Evolutionary conservation across 1,139 yeast species (phyloP), one percentile per base, ranked within the genome.

Genomic region (Candida mesenterica): DNA sequence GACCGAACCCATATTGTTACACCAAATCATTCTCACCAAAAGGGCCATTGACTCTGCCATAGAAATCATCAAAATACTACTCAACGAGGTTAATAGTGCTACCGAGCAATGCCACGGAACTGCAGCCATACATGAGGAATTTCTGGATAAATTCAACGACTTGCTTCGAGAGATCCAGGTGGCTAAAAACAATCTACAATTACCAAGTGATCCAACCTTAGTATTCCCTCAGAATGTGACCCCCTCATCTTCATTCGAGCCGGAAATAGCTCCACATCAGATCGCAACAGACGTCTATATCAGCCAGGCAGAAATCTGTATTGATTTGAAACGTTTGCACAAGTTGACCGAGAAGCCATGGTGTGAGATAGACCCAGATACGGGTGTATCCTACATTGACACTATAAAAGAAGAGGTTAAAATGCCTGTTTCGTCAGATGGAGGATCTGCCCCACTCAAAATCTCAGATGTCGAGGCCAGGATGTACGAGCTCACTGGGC

Each of bases 241-340:
- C 1, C 48, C 55, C 0, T 38, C 52, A 0, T 37, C 43, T 9
- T 31, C 42, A 20, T 70, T 67, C 41, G 62, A 61, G 29, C 75
- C 75, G 2, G 56, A 48, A 15, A 51, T 70, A 15, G 17, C 12
- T 15, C 53, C 62, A 5, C 44, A 52, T 4, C 53, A 53, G 24
- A 48, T 66, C 9, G 55, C 74, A 4, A 46, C 69, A 15, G 76
- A 70, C 40, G 42, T 68, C 24, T 70, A 70, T 43, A 53, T 70
- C 30, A 64, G 62, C 40, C 75, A 68, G 51, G 73, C 74, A 1
- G 75, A 69, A 44, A 52, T 70, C 5, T 69, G 75, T 40, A 47
- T 70, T 1, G 76, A 70, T 42, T 46, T 70, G 40, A 69, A 69
- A 50, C 57, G 59, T 42, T 50, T 70, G 15, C 67, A 62, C 35